Base-by-base conservation (phyloP, 257 asterid genomes). In the Osmanthus fragrans region DNA sequence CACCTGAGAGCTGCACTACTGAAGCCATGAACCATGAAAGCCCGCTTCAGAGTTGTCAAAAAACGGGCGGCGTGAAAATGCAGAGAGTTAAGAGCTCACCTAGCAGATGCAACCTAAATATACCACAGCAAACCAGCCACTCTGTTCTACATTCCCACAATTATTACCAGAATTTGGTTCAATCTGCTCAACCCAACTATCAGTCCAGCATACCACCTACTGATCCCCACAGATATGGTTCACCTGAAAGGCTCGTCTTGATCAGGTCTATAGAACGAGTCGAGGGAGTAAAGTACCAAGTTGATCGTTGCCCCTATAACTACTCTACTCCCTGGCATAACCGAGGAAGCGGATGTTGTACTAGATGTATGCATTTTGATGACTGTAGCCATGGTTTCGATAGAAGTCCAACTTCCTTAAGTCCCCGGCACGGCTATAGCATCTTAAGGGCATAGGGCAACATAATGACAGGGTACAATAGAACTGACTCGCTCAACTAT, bases 81-180 rank as follows among this genome's bases (percentile, higher is more conserved):
- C 42, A 37, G 16, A 89, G 78, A 82, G 94, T 94, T 33, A 88
- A 77, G 36, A 94, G 97, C 69, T 88, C 90, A 7, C 98, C 98
- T n/a, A 90, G 80, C 88, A 73, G 91, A 71, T 81, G 85, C 82
- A 87, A 78, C 85, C 84, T 83, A 42, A 84, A 66, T 66, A 65
- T 77, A 30, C 83, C 63, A 45, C 90, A 83, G 9, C 90, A 82
- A 29, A 75, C n/a, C 81, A 56, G 74, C 73, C 78, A 82, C 7
- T 74, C 70, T 4, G 33, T 51, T 21, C 87, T 76, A n/a, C 89
- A 78, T 36, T 78, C 71, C 73, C 87, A 86, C 63, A 88, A 81
- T 0, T 78, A 77, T 49, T 75, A 79, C 64, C 83, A 60, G 25
- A 77, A 76, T 66, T 23, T 63, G 6, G 75, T 83, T 74, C 83